Percentiles rank a stretch among this genome's conserved stretches.
Conservation (phyloP, 73 alveolate genomes). For the Tetrahymena malaccensis region DNA sequence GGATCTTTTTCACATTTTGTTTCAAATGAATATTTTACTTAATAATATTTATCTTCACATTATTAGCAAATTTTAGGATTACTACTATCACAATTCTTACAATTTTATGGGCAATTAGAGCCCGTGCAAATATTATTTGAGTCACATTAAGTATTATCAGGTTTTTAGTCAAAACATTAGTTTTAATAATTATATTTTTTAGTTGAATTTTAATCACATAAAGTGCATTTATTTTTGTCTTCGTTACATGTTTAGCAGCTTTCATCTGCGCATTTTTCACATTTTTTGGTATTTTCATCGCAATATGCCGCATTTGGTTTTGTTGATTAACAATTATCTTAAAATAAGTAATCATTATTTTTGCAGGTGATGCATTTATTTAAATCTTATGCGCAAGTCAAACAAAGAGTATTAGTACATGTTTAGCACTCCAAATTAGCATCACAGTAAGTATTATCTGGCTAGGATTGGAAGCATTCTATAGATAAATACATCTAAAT, state of each 20-base stretch:
- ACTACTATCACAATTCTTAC: not conserved
- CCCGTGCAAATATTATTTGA: not conserved
- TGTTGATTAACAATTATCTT: no score
- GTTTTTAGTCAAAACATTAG: no score
- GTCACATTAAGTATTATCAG: not conserved
- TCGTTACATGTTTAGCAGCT: not conserved
- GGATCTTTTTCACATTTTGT: no score
- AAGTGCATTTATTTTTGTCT: not conserved
- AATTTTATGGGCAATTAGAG: no score
- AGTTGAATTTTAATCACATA: not conserved
- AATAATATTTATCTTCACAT: no score
- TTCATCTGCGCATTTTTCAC: not conserved
- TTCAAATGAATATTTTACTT: no score
- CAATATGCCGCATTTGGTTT: not conserved
- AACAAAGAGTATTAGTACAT: not conserved
- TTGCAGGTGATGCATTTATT: no score
- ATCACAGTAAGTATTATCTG: not conserved
- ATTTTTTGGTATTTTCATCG: not conserved
- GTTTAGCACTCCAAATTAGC: not conserved
- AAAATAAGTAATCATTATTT: no score
- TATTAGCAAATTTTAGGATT: no score
- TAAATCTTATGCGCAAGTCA: no score
- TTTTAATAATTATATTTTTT: no score
- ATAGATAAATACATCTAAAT: not conserved
- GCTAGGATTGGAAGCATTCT: not conserved